Percentiles rank a stretch among this genome's conserved stretches.
Evolutionary conservation across 345 rosid genomes (phyloP).

Genomic region (Mangifera indica): DNA sequence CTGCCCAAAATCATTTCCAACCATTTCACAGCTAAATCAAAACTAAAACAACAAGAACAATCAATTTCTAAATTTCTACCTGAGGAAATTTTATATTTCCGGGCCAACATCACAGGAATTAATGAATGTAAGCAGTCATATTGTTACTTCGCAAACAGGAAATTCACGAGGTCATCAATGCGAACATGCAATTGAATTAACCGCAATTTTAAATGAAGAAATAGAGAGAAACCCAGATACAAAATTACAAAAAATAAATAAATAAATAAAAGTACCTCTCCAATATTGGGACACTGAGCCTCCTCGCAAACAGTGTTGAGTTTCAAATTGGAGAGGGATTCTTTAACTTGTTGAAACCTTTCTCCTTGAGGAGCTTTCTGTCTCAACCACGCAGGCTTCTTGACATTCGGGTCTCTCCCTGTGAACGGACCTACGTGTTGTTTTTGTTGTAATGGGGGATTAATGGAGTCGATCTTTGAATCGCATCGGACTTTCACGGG

Average conservation of each 20-base stretch:
- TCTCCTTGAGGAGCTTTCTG: conserved; percentile 92
- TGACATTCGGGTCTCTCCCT: conserved; percentile 81
- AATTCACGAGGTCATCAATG: no score
- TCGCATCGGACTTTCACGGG: conserved; percentile 47
- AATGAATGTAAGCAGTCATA: no score
- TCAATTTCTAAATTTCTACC: no score
- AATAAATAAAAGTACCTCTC: conserved; percentile 49
- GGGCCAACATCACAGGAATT: no score
- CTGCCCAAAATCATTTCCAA: conserved; percentile 29
- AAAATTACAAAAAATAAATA: no score
- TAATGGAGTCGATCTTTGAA: conserved; percentile 13
- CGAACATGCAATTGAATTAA: no score
- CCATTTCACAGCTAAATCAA: background rate
- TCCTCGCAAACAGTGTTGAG: conserved; percentile 96
- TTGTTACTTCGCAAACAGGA: no score
- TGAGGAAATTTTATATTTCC: no score
- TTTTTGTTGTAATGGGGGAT: conserved; percentile 18
- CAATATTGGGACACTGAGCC: conserved; percentile 97
- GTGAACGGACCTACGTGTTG: conserved; percentile 57
- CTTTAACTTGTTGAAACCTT: conserved; percentile 71
- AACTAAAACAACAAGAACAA: no score
- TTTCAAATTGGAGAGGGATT: conserved; percentile 64
- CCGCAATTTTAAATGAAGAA: background rate
- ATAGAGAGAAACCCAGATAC: background rate
- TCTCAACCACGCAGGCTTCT: conserved; percentile 87